Conservation (phyloP, 306 rosid species). For the Dalbergia oliveri region DNA sequence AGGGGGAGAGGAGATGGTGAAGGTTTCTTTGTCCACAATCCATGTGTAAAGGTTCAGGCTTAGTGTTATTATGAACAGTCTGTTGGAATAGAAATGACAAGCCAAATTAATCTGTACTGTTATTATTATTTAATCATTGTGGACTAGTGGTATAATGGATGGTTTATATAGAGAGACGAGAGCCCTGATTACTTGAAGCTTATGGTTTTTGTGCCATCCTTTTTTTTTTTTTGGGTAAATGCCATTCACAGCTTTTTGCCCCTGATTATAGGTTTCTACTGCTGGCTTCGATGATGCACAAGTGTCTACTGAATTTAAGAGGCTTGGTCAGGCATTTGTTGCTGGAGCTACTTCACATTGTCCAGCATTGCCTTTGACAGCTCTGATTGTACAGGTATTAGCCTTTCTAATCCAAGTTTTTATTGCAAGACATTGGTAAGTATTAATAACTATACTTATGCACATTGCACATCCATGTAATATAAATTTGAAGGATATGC, state of each 20-base stretch:
- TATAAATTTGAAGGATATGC: slow-evolving; percentile 24
- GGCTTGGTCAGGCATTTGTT: slow-evolving; percentile 74
- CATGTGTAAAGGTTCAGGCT: background rate
- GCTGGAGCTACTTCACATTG: slow-evolving; percentile 65
- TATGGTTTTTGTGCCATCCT: background rate
- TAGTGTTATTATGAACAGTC: background rate
- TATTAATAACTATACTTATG: slow-evolving; percentile 7
- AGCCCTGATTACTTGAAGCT: slow-evolving; percentile 13
- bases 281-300: slow-evolving; percentile 66
- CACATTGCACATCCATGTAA: slow-evolving; percentile 21
- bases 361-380: slow-evolving; percentile 79
- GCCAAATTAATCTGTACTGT: slow-evolving; percentile 23
- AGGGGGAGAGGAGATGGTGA: background rate
- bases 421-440: slow-evolving; percentile 24
- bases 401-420: slow-evolving; percentile 42
- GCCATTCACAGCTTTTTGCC: slow-evolving; percentile 22
- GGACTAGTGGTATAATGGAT: background rate
- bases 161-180: slow-evolving; percentile 39
- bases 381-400: slow-evolving; percentile 85
- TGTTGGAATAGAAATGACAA: slow-evolving; percentile 15
- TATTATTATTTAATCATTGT: slow-evolving; percentile 25
- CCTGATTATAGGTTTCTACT: slow-evolving; percentile 75
- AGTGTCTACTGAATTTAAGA: slow-evolving; percentile 70
- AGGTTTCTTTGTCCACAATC: slow-evolving; percentile 4
- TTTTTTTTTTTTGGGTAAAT: background rate